Conservation (phyloP, 2,329 filamentous ascomycete genomes). For the Ilyonectria destructans region DNA sequence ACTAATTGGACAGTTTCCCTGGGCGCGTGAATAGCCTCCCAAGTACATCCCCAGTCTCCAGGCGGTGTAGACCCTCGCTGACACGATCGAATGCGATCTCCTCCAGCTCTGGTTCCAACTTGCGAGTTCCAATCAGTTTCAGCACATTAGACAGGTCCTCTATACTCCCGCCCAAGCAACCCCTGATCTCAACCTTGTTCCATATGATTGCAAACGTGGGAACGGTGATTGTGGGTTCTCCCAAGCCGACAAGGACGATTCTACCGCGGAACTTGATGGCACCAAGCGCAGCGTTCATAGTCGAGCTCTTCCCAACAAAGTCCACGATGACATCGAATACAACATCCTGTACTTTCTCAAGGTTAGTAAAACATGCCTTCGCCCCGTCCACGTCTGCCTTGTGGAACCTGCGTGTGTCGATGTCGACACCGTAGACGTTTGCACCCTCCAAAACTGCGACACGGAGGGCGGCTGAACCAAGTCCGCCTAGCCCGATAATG, state of each 20-base stretch:
- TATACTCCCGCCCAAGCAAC: background rate
- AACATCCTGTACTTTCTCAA: background rate
- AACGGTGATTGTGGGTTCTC: slow-evolving; percentile 5
- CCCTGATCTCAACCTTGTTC: slow-evolving; percentile 5
- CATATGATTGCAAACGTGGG: slow-evolving; percentile 4
- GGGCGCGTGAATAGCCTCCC: slow-evolving; percentile 4
- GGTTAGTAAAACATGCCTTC: slow-evolving; percentile 8
- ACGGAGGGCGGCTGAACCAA: slow-evolving; percentile 13
- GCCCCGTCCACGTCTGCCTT: slow-evolving; percentile 8
- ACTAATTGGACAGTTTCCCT: background rate
- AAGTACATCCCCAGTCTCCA: background rate
- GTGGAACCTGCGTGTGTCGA: slow-evolving; percentile 18
- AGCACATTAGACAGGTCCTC: slow-evolving; percentile 4
- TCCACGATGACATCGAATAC: slow-evolving; percentile 26
- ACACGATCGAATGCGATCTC: slow-evolving; percentile 5
- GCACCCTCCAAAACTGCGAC: slow-evolving; percentile 19
- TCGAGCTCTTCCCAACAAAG: slow-evolving; percentile 24
- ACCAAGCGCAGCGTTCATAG: background rate
- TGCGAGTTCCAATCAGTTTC: background rate
- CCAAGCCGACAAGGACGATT: slow-evolving; percentile 26
- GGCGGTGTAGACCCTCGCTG: background rate
- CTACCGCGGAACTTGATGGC: slow-evolving; percentile 13
- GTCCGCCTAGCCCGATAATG: slow-evolving; percentile 22
- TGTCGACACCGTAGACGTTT: slow-evolving; percentile 26
- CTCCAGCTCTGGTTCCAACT: background rate